Conservation (phyloP, 345 rosid genomes). For the Angophora floribunda region DNA sequence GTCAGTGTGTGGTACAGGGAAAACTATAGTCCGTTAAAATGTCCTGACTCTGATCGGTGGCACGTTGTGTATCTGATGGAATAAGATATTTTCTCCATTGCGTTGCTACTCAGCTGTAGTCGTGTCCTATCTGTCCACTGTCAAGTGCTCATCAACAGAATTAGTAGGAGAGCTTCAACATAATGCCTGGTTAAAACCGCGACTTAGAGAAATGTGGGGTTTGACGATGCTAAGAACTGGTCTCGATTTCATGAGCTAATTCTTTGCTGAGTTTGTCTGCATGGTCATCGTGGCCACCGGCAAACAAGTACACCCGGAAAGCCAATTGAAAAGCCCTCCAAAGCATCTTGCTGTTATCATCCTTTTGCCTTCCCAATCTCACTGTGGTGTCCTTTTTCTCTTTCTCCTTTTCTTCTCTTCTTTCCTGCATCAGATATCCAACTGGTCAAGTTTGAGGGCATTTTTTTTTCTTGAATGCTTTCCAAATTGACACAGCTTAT, state of each 20-base stretch:
- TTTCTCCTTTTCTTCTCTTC: slow-evolving; percentile 31
- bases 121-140: neutral
- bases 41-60: neutral
- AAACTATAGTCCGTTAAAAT: neutral
- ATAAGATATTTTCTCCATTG: neutral
- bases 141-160: neutral
- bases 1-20: neutral
- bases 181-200: neutral
- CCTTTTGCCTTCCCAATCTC: slow-evolving; percentile 10
- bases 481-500: neutral
- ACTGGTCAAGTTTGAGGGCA: neutral
- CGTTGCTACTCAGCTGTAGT: neutral
- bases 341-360: slow-evolving; percentile 33
- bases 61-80: neutral
- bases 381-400: slow-evolving; percentile 8
- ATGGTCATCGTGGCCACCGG: slow-evolving; percentile 84
- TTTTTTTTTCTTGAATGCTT: neutral
- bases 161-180: neutral
- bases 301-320: slow-evolving; percentile 67
- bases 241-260: slow-evolving; percentile 75
- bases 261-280: slow-evolving; percentile 71
- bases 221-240: slow-evolving; percentile 11
- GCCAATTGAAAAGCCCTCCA: slow-evolving; percentile 95
- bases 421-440: slow-evolving; percentile 36
- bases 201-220: neutral